phyloP scores from a whole-genome alignment of 2,329 filamentous ascomycete genomes.

The Kalaharituber pfeilii region DNA sequence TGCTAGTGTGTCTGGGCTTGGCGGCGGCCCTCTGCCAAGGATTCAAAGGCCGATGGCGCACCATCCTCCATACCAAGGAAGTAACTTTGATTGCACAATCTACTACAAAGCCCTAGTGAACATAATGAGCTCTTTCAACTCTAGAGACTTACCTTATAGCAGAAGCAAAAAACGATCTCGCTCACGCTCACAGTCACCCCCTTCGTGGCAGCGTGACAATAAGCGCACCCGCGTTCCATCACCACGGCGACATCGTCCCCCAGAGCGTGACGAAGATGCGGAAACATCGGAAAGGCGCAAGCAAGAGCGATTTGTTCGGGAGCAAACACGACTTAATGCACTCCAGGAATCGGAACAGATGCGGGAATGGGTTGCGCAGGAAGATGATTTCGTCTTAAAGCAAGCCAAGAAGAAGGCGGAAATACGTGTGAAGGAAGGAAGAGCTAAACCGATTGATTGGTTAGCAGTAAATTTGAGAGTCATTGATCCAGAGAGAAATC shows the following conservation, averaged over 20 bases:
- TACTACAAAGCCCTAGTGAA: too few relatives aligned
- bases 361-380: conserved; percentile 72
- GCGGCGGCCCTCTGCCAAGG: too few relatives aligned
- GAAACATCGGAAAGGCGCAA: conserved; percentile 14
- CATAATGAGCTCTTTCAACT: not conserved
- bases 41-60: too few relatives aligned
- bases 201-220: conserved; percentile 4
- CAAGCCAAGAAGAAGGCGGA: conserved; percentile 97
- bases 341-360: conserved; percentile 62
- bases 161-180: conserved; percentile 1
- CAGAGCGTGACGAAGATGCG: not conserved
- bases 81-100: too few relatives aligned
- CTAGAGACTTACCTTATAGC: not conserved
- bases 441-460: conserved; percentile 85
- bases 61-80: too few relatives aligned
- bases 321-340: conserved; percentile 22
- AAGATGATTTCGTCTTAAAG: conserved; percentile 88
- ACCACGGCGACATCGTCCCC: not conserved
- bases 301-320: conserved; percentile 21
- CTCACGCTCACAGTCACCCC: conserved; percentile 4
- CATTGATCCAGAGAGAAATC: conserved; percentile 65
- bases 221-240: not conserved
- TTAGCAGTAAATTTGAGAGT: conserved; percentile 79
- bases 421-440: conserved; percentile 77
- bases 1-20: too few relatives aligned